These are phyloP conservation scores for Geotrichum ghanense DNA, from an alignment of 805 yeast genomes.

Conservation along the genomic window DNA sequence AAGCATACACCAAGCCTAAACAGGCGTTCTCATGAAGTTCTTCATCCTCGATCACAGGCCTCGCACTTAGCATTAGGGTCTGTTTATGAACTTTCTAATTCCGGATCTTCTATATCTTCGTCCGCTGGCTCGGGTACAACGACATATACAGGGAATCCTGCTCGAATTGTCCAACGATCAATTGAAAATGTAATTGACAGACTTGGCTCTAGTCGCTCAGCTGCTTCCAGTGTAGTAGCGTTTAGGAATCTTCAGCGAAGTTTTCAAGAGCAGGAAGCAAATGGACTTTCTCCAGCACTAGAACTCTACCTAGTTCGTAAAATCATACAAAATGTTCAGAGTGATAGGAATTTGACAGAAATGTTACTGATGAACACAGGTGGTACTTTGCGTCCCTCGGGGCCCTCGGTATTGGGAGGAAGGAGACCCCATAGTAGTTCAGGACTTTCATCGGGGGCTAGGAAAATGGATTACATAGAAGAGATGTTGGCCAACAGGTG, in stretches of 20 bases:
- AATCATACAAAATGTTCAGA: constrained; percentile 9
- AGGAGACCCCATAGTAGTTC: constrained; percentile 3
- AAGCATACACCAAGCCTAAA: neutral
- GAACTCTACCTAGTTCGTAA: constrained; percentile 13
- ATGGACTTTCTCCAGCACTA: constrained; percentile 8
- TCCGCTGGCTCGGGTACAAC: neutral
- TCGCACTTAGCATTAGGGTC: neutral
- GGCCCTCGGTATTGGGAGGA: constrained; percentile 4
- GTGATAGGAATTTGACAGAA: constrained; percentile 2
- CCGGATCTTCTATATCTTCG: neutral
- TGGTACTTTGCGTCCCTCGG: constrained; percentile 6
- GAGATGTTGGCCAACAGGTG: constrained; percentile 38
- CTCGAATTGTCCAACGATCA: neutral
- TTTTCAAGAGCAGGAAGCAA: constrained; percentile 3
- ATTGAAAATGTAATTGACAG: constrained; percentile 6
- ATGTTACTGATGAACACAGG: neutral
- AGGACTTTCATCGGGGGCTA: constrained; percentile 2
- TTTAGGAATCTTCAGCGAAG: constrained; percentile 2
- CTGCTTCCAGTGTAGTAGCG: constrained; percentile 2
- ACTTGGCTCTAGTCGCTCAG: constrained; percentile 1
- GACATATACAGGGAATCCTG: neutral
- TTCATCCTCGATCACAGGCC: neutral
- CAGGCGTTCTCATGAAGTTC: neutral
- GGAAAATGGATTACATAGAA: constrained; percentile 25
- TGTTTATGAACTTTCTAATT: neutral